Conservation (phyloP, 305 asterid species). For the Rubia balearica region DNA sequence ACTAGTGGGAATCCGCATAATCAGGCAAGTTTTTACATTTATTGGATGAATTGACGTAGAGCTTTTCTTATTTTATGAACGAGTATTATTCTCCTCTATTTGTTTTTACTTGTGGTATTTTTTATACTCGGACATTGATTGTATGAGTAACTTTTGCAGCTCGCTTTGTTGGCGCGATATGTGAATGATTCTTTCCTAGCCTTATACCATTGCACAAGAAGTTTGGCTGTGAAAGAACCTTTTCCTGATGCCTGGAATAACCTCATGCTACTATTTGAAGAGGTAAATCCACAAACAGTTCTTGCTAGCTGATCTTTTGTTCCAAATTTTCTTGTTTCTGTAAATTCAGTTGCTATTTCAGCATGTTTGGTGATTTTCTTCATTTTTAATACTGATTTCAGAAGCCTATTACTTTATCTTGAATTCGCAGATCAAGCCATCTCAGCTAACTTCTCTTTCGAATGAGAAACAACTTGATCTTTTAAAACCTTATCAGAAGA, state of each 20-base stretch:
- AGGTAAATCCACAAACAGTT: conserved; percentile 36
- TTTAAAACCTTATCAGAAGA: conserved; percentile 45
- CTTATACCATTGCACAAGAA: conserved; percentile 73
- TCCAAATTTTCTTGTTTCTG: conserved; percentile 5
- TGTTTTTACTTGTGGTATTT: neutral
- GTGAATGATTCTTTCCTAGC: conserved; percentile 74
- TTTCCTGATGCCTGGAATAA: conserved; percentile 91
- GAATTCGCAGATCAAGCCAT: conserved; percentile 65
- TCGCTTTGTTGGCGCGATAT: conserved; percentile 76
- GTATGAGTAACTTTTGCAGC: conserved; percentile 30
- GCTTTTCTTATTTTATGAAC: neutral
- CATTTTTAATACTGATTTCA: neutral
- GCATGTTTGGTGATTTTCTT: neutral
- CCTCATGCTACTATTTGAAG: conserved; percentile 68
- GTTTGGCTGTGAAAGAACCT: conserved; percentile 83
- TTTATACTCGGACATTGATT: neutral
- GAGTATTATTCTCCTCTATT: neutral
- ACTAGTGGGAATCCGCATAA: conserved; percentile 91
- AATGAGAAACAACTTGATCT: conserved; percentile 45
- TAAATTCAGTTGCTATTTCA: neutral
- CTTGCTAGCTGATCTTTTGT: neutral
- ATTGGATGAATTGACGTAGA: neutral
- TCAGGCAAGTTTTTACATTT: conserved; percentile 43
- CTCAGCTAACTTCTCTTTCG: conserved; percentile 35
- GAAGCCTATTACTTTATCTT: conserved; percentile 16